Conservation (phyloP, 139 green algal species). For the Picochlorum sp. region DNA sequence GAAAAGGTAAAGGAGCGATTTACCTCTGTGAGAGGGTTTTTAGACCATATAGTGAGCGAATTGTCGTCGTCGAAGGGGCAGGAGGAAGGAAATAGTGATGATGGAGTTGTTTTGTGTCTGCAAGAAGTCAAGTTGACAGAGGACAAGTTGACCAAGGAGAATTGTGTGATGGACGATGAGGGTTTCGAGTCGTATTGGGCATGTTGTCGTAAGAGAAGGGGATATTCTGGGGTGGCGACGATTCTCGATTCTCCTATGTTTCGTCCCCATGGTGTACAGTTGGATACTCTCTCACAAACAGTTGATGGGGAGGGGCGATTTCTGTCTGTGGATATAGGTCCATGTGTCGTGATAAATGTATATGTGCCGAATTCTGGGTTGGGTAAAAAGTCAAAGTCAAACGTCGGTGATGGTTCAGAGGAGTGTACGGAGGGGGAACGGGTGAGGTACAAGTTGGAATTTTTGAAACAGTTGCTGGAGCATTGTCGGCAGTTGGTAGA, state of each 20-base stretch:
- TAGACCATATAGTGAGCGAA: not conserved
- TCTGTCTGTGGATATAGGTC: slow-evolving; percentile 25
- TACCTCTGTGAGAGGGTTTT: slow-evolving; percentile 7
- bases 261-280: slow-evolving; percentile 33
- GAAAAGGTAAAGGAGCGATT: slow-evolving; percentile 2
- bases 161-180: slow-evolving; percentile 36
- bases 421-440: slow-evolving; percentile 6
- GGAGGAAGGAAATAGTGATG: not conserved
- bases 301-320: slow-evolving; percentile 27
- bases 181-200: slow-evolving; percentile 45
- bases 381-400: slow-evolving; percentile 6
- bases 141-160: slow-evolving; percentile 52
- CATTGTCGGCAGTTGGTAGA: slow-evolving; percentile 33
- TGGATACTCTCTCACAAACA: slow-evolving; percentile 24
- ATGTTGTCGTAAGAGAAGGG: slow-evolving; percentile 39
- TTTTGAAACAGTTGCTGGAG: slow-evolving; percentile 38
- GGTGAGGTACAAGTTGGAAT: slow-evolving; percentile 51
- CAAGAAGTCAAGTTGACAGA: slow-evolving; percentile 63
- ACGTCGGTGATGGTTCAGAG: not conserved
- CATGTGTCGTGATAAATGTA: slow-evolving; percentile 67
- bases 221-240: slow-evolving; percentile 47
- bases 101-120: not conserved
- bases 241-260: slow-evolving; percentile 17
- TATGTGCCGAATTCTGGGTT: slow-evolving; percentile 77
- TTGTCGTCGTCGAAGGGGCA: too few relatives aligned